Conservation (phyloP, 257 asterid species). For the Primulina eburnea region DNA sequence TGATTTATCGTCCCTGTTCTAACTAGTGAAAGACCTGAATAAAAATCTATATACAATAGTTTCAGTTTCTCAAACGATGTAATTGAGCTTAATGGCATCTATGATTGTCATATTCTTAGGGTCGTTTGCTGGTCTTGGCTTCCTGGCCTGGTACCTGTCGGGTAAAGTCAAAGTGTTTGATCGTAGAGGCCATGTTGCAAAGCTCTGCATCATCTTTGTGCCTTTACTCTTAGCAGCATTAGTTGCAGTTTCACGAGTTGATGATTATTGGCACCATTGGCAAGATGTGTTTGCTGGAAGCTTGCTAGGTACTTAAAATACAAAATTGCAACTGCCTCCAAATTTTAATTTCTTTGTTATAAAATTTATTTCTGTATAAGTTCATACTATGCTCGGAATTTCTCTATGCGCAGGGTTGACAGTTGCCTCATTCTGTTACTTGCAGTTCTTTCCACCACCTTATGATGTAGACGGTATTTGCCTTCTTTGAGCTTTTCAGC, state of each 20-base stretch:
- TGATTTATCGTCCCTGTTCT: conserved; percentile 2
- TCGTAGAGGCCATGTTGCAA: conserved; percentile 72
- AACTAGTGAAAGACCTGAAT: not conserved
- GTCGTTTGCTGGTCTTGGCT: conserved; percentile 89
- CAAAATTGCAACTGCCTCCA: conserved; percentile 15
- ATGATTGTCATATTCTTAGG: conserved; percentile 41
- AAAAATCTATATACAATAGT: not conserved
- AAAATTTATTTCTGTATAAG: conserved; percentile 8
- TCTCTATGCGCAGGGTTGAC: conserved; percentile 59
- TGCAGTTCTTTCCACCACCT: conserved; percentile 94
- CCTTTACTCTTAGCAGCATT: conserved; percentile 74
- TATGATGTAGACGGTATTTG: conserved; percentile 70
- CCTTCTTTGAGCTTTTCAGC: conserved; percentile 12
- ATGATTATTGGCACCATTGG: conserved; percentile 92
- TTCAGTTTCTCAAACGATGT: not conserved
- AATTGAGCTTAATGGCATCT: conserved; percentile 22
- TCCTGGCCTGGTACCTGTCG: conserved; percentile 68
- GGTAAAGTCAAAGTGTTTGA: conserved; percentile 72
- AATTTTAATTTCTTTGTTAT: conserved; percentile 7
- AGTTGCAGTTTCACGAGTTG: conserved; percentile 83
- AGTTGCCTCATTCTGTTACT: conserved; percentile 81
- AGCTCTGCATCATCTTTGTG: conserved; percentile 58
- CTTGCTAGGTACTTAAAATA: conserved; percentile 45
- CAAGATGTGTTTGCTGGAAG: conserved; percentile 79
- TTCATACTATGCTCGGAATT: conserved; percentile 18